Evolutionary conservation across 352 stramenopile species (phyloP), one percentile per base, ranked within the genome.

Genomic region (Pythium rishiriense): DNA sequence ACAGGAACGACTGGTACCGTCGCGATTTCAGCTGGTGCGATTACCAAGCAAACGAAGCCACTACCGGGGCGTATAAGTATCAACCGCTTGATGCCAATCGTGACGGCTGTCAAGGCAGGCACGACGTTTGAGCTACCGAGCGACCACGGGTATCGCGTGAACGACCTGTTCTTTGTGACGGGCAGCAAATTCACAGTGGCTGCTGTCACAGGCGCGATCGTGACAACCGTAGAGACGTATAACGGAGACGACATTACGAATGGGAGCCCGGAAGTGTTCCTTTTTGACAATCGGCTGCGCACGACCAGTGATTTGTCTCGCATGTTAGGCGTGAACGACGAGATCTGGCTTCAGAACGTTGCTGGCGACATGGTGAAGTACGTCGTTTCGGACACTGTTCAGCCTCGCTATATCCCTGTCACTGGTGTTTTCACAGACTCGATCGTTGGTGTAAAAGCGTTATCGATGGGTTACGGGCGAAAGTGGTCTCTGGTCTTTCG

Each of bases 401-500:
- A 72, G 15, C 0, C 39, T 1, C 75, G 75, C 7, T 86, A 72
- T 21, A 53, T 94, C 8, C 45, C 70, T 2, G 81, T 93, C 2
- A 73, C 55, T 15, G 85, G 83, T 1, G 63, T 70, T 3, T 88
- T 94, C 43, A 68, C 70, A 22, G 56, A 71, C 5, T 64, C 46
- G 2, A 66, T 93, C 49, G 41, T 85, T 3, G 76, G 68, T 45
- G 63, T 45, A 1, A 72, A 57, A 6, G 76, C 70, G 0, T 77
- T 77, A 14, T 60, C 82, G 21, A 62, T 76, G 9, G 59, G 69
- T 7, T 79, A 76, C 48, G 85, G 85, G n/a, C 75, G 62, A 1
- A 77, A 72, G 35, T 94, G 85, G 79, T 72, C 78, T 10, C 65
- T 94, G 15, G 72, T 90, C 2, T 94, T 94, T 29, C 78, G 83